These are phyloP conservation scores for Cydonia oblonga DNA, from an alignment of 331 rosid species.

Conservation along the genomic window DNA sequence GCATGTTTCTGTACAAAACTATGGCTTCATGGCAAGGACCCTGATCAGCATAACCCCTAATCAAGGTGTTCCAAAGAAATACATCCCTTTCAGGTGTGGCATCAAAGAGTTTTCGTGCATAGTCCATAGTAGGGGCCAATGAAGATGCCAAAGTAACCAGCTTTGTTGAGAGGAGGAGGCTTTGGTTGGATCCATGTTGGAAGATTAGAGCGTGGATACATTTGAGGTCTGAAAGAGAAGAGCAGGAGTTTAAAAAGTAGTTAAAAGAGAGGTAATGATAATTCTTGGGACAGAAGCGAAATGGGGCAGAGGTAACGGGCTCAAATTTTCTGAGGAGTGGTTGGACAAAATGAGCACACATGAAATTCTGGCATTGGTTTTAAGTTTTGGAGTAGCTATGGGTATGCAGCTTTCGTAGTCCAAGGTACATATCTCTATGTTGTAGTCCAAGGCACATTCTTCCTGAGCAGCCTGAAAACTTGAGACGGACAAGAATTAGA, in stretches of 20 bases:
- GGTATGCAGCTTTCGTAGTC: neutral
- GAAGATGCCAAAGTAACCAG: conserved; percentile 7
- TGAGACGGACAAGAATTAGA: neutral
- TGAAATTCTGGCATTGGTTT: neutral
- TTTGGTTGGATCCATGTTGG: neutral
- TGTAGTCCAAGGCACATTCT: neutral
- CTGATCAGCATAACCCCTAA: conserved; percentile 16
- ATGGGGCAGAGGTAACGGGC: neutral
- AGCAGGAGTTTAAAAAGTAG: conserved; percentile 1
- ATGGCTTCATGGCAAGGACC: conserved; percentile 20
- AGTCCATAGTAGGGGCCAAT: conserved; percentile 5
- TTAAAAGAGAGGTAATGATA: conserved; percentile 1
- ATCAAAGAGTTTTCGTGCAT: conserved; percentile 10
- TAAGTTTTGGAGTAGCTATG: neutral
- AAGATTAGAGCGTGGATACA: conserved; percentile 6
- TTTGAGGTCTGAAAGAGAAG: conserved; percentile 7
- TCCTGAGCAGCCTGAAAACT: neutral
- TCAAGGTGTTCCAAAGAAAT: conserved; percentile 24
- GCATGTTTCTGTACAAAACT: conserved; percentile 15
- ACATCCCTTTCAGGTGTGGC: conserved; percentile 2
- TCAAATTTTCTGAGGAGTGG: neutral
- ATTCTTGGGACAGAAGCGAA: neutral
- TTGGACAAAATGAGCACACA: neutral
- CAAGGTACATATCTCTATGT: neutral
- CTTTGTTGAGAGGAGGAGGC: conserved; percentile 8